Evolutionary conservation across 192 early-diverging fungal species (phyloP).

Genomic region (Umbelopsis sp.): DNA sequence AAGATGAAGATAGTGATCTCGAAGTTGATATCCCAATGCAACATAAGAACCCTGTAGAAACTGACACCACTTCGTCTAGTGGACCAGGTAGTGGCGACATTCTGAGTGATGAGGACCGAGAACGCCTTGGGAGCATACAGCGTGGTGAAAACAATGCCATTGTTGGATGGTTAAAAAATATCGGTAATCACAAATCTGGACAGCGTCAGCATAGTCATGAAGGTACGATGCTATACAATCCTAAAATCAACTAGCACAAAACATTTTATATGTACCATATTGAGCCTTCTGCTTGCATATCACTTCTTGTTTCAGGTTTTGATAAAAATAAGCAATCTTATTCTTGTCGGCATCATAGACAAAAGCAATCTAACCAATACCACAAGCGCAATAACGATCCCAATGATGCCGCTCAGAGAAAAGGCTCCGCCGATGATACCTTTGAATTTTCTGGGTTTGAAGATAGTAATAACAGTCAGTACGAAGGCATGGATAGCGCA

Average conservation of each 20-base stretch:
- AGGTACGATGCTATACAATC: background rate
- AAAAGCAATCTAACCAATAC: background rate
- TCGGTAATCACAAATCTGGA: background rate
- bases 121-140: slow-evolving; percentile 7
- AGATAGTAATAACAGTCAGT: slow-evolving; percentile 13
- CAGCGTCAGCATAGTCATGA: background rate
- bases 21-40: background rate
- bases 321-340: background rate
- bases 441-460: background rate
- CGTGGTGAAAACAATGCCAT: background rate
- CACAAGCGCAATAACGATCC: background rate
- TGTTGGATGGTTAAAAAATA: background rate
- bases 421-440: background rate
- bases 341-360: background rate
- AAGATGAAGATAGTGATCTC: background rate
- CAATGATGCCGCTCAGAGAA: background rate
- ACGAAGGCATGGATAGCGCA: slow-evolving; percentile 11
- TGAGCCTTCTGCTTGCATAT: background rate
- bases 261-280: background rate
- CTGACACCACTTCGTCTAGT: background rate
- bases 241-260: too few species aligned
- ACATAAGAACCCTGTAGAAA: background rate
- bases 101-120: slow-evolving; percentile 1
- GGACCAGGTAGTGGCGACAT: slow-evolving; percentile 10
- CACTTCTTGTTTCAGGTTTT: background rate